phyloP scores from a whole-genome alignment of 2,329 filamentous ascomycete species.

The Lachnellula subtilissima region DNA sequence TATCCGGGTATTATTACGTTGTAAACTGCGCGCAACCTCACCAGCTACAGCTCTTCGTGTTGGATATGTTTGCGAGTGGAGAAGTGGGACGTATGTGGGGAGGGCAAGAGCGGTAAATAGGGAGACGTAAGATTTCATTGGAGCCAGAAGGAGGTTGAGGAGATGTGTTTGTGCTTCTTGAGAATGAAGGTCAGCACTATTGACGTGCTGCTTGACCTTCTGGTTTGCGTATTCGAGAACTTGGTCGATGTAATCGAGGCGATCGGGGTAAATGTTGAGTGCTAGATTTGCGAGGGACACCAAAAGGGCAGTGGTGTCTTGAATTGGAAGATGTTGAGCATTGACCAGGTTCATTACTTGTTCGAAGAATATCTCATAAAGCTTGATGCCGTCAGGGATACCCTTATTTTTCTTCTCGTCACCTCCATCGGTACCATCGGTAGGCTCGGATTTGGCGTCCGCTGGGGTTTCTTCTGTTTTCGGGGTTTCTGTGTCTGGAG shows the following conservation, averaged over 20 bases:
- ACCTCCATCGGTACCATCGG: slow-evolving; percentile 35
- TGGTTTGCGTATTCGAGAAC: slow-evolving; percentile 81
- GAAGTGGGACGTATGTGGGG: slow-evolving; percentile 84
- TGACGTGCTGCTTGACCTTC: slow-evolving; percentile 84
- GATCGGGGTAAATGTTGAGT: slow-evolving; percentile 90
- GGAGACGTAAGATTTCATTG: slow-evolving; percentile 83
- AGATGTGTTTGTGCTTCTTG: slow-evolving; percentile 82
- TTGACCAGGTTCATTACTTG: slow-evolving; percentile 93
- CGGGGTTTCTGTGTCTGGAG: slow-evolving; percentile 34
- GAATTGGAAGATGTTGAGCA: slow-evolving; percentile 83
- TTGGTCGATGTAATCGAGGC: slow-evolving; percentile 92
- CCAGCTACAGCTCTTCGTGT: slow-evolving; percentile 87
- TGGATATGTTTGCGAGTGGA: slow-evolving; percentile 87
- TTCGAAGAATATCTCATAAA: slow-evolving; percentile 96
- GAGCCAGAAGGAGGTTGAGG: slow-evolving; percentile 82
- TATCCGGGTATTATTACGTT: slow-evolving; percentile 77
- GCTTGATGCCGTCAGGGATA: slow-evolving; percentile 73
- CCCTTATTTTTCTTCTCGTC: slow-evolving; percentile 38
- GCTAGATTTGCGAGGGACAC: slow-evolving; percentile 93
- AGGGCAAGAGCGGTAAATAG: slow-evolving; percentile 94
- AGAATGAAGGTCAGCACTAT: slow-evolving; percentile 93
- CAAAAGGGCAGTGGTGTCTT: slow-evolving; percentile 88
- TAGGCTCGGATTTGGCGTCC: slow-evolving; percentile 17
- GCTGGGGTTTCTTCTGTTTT: slow-evolving; percentile 44
- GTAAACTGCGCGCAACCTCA: slow-evolving; percentile 76